phyloP scores from a whole-genome alignment of 2,329 filamentous ascomycete genomes.

The Xylariaceae sp. region DNA sequence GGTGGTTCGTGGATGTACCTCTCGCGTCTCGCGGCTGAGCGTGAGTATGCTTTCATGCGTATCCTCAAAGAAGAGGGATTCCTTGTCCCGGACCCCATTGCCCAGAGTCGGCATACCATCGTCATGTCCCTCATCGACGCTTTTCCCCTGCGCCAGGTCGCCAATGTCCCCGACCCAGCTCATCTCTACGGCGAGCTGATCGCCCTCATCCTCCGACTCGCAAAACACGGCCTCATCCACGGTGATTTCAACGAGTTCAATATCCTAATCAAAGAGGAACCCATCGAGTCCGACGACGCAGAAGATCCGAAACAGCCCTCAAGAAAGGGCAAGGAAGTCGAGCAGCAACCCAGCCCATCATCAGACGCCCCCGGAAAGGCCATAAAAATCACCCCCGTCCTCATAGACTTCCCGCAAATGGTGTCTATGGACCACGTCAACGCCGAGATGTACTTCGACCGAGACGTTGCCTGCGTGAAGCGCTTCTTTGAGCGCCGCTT shows the following conservation, averaged over 20 bases:
- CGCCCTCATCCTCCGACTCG: conserved; percentile 74
- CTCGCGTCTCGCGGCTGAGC: conserved; percentile 83
- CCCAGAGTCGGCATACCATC: conserved; percentile 89
- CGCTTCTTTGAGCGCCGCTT: conserved; percentile 87
- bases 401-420: conserved; percentile 99
- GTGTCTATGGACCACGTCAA: conserved; percentile 90
- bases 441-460: conserved; percentile 95
- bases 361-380: conserved; percentile 8
- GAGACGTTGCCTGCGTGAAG: conserved; percentile 93
- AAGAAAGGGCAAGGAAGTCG: conserved; percentile 17
- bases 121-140: conserved; percentile 94
- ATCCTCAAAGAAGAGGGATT: conserved; percentile 79
- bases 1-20: conserved; percentile 98
- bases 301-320: conserved; percentile 31
- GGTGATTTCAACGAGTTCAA: conserved; percentile 99
- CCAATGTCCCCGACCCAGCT: conserved; percentile 75
- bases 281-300: conserved; percentile 17
- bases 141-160: conserved; percentile 84
- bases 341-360: conserved; percentile 11
- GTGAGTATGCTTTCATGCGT: conserved; percentile 92
- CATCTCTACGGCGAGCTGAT: conserved; percentile 89
- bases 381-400: conserved; percentile 59
- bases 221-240: conserved; percentile 84
- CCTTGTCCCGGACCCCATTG: conserved; percentile 79
- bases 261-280: conserved; percentile 79